Conservation (phyloP, 2,329 filamentous ascomycete genomes). For the Corynespora cassiicola region DNA sequence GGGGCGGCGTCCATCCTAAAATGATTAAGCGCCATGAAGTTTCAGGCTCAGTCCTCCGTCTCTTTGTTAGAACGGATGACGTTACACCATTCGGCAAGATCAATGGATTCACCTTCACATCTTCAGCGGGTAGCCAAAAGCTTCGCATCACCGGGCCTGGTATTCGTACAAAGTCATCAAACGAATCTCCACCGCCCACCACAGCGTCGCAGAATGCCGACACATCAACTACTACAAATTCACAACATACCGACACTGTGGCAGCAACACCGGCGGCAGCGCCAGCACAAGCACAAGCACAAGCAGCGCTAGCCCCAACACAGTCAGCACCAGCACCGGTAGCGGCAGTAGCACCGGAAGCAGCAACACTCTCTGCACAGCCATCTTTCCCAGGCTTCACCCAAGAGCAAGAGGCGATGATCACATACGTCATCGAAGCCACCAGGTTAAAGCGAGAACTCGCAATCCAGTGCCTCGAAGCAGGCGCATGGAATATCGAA, state of each 20-base stretch:
- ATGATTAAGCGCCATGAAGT: constrained; percentile 46
- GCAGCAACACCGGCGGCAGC: constrained; percentile 59
- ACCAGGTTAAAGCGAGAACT: constrained; percentile 83
- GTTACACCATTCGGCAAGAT: constrained; percentile 42
- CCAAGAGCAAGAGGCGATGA: constrained; percentile 69
- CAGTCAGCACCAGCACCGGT: constrained; percentile 34
- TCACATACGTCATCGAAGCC: constrained; percentile 72
- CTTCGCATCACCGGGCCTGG: constrained; percentile 23
- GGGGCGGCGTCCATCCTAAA: constrained; percentile 28
- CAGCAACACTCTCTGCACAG: constrained; percentile 7
- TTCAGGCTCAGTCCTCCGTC: constrained; percentile 44
- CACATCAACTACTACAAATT: not conserved
- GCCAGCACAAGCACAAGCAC: constrained; percentile 32
- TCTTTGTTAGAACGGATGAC: constrained; percentile 46
- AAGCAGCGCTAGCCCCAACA: constrained; percentile 47
- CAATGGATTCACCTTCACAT: constrained; percentile 47
- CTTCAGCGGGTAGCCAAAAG: constrained; percentile 40
- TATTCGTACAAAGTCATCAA: constrained; percentile 19
- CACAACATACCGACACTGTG: too few relatives aligned
- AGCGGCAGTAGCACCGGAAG: constrained; percentile 50
- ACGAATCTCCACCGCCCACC: constrained; percentile 2
- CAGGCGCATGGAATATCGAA: constrained; percentile 81
- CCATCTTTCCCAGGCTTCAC: constrained; percentile 13
- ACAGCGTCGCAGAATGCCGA: not conserved
- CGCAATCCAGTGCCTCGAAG: constrained; percentile 79